Base-by-base conservation (phyloP, 345 rosid species). In the Pugionium dolabratum region DNA sequence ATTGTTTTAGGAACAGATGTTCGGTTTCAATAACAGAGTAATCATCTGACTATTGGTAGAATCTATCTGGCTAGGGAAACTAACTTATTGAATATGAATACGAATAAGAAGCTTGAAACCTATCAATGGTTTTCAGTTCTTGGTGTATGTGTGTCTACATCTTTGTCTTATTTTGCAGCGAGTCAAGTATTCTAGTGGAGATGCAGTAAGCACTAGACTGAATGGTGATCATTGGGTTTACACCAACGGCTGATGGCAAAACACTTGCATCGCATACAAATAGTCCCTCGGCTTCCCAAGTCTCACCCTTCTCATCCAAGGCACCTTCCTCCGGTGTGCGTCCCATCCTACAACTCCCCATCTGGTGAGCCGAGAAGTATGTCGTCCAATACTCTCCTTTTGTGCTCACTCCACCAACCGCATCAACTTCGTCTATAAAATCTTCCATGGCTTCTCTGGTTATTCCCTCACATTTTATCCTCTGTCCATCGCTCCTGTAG, bases 271-370 rank as follows among this genome's bases (percentile, higher is more conserved):
- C 92, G 7, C 92, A 86, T 1, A 84, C 85, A 62, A 78, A 86
- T 32, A 86, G 45, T 4, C 84, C 83, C 39, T 81, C 74, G 10
- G 92, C 84, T 76, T 86, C 92, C 89, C 89, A 86, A 41, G 80
- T 84, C 80, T 86, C 87, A 6, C 89, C 85, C 2, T 75, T 76
- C 71, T 68, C 79, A 66, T 84, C 87, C 26, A 86, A 79, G 1
- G 87, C 93, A 5, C 89, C 93, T 34, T 79, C 80, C 44, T 69
- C 67, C 9, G 64, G 70, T n/a, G 42, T 69, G 5, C 4, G 27
- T 50, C 87, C 93, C 83, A 86, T 86, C 74, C 80, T 81, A 62
- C 92, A 84, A 50, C 92, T 86, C 29, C 92, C 82, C 92, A 86
- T 82, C 64, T 84, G 93, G 72, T 86, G 93, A 0, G 89, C 93